phyloP scores from a whole-genome alignment of 495 filamentous ascomycete genomes.

The Podospora conica region DNA sequence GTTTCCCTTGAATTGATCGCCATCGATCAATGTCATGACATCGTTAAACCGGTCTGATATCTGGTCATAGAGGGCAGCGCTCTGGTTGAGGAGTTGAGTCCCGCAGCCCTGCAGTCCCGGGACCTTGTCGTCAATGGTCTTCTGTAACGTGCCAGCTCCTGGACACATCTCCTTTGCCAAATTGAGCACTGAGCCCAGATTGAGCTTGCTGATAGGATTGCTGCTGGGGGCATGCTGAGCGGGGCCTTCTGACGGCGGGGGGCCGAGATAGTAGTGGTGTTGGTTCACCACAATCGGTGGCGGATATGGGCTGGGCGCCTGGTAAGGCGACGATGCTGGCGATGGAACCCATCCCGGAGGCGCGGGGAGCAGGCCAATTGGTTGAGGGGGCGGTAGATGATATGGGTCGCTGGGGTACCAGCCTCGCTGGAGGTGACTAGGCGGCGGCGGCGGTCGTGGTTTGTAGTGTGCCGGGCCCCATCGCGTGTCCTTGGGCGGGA shows the following conservation, averaged over 20 bases:
- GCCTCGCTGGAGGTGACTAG: conserved; percentile 11
- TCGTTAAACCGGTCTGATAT: conserved; percentile 54
- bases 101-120: conserved; percentile 31
- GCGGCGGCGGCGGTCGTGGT: conserved; percentile 16
- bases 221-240: conserved; percentile 17
- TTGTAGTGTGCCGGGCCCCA: conserved; percentile 14
- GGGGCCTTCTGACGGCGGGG: conserved; percentile 20
- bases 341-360: conserved; percentile 28
- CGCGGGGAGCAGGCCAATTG: conserved; percentile 32
- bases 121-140: conserved; percentile 32
- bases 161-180: conserved; percentile 30
- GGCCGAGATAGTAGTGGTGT: conserved; percentile 40
- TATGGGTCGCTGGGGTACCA: conserved; percentile 23
- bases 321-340: conserved; percentile 21
- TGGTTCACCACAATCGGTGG: conserved; percentile 44
- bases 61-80: conserved; percentile 48
- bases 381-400: conserved; percentile 24
- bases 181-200: conserved; percentile 33
- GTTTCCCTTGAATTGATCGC: conserved; percentile 54
- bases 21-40: conserved; percentile 64
- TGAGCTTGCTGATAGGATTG: conserved; percentile 29
- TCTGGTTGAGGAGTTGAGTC: conserved; percentile 39
- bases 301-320: conserved; percentile 24
- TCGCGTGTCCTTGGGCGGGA: conserved; percentile 13
- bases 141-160: conserved; percentile 5